Conservation (phyloP, 257 asterid species). For the Petunia axillaris region DNA sequence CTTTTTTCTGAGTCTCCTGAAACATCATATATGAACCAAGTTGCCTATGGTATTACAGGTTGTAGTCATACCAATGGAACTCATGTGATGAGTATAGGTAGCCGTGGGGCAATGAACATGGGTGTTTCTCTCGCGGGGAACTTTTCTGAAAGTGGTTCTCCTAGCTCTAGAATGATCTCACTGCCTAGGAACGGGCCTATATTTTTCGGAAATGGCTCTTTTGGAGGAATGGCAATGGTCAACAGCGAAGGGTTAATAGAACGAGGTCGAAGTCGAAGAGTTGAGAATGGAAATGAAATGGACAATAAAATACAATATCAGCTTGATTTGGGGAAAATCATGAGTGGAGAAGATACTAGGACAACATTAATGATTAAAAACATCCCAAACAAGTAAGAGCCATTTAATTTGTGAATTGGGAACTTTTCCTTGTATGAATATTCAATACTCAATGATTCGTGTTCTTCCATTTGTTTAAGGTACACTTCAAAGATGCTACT, state of each 20-base stretch:
- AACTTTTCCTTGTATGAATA: slow-evolving; percentile 16
- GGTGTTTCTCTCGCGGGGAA: slow-evolving; percentile 70
- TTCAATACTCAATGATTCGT: slow-evolving; percentile 20
- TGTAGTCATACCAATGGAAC: slow-evolving; percentile 52
- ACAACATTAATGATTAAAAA: slow-evolving; percentile 95
- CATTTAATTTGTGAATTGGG: slow-evolving; percentile 8
- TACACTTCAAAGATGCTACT: slow-evolving; percentile 97
- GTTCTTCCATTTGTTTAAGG: slow-evolving; percentile 45
- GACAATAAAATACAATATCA: slow-evolving; percentile 83
- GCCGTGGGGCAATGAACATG: slow-evolving; percentile 58
- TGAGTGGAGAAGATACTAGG: slow-evolving; percentile 77
- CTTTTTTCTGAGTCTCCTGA: slow-evolving; percentile 86
- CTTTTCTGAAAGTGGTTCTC: slow-evolving; percentile 62
- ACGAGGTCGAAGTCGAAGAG: slow-evolving; percentile 72
- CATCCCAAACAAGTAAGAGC: slow-evolving; percentile 94
- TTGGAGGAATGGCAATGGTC: slow-evolving; percentile 57
- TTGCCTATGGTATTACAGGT: slow-evolving; percentile 51
- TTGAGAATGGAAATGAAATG: slow-evolving; percentile 65
- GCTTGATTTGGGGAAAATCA: slow-evolving; percentile 85
- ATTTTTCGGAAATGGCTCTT: slow-evolving; percentile 73
- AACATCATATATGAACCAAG: slow-evolving; percentile 58
- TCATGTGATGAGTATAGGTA: slow-evolving; percentile 49
- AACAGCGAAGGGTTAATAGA: slow-evolving; percentile 58
- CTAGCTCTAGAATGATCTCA: slow-evolving; percentile 67
- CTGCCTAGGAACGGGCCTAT: slow-evolving; percentile 65